Evolutionary conservation across 2,329 filamentous ascomycete genomes (phyloP), one percentile per base, ranked within the genome.

Genomic region (Stagonosporopsis chrysanthemi): DNA sequence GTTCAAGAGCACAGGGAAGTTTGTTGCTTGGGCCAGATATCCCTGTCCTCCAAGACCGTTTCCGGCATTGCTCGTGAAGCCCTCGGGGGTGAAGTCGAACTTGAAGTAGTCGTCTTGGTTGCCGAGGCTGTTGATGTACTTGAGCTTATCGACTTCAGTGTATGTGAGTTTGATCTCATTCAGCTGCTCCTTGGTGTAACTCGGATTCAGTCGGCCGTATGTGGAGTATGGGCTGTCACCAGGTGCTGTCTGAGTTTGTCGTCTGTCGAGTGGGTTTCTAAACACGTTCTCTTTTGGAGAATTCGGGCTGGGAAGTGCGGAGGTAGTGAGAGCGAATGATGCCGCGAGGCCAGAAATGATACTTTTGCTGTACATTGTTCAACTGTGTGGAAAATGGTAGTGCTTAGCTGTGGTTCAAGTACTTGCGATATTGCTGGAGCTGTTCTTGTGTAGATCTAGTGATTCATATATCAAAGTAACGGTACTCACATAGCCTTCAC

Each of bases 121-220:
- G 6, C 49, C 49, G 15, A 52, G 49, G 7, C 31, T 52, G 12
- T 24, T 31, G 31, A 52, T 52, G 41, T 52, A 52, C 41, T 52
- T 52, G n/a, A 44, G 24, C 23, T 52, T 52, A 12, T 52, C 49
- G 22, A 52, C 49, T 17, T 52, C 49, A 24, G 49, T 31, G 40
- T 52, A 45, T n/a, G 49, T 39, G 24, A 52, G 41, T 12, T 45
- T 45, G 41, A 52, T 52, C 17, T 52, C 49, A n/a, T 52, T 52
- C 23, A 45, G 41, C 6, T 52, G 49, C 11, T 52, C 41, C 9
- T 52, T 45, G 11, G 41, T 44, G 41, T 52, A 52, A 7, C 31
- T 44, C 31, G 49, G 41, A 11, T 52, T 52, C 11, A 52, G 41
- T 4, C 41, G 49, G 11, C 49, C 40, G 11, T 52, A 45, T 15